Conservation (phyloP, 305 asterid genomes). For the Fraxinus nigra region DNA sequence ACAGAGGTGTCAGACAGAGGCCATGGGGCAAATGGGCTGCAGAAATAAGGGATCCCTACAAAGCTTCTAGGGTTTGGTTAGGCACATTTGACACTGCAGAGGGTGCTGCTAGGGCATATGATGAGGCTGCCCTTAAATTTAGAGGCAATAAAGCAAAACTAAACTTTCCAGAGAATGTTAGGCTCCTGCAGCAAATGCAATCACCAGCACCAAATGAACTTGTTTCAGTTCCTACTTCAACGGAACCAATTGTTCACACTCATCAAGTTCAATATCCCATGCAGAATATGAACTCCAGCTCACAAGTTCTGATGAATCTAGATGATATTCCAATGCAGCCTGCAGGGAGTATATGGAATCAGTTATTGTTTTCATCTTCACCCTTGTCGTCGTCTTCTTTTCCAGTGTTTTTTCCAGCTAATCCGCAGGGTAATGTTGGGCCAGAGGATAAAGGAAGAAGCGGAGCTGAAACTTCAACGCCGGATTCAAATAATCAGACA, state of each 20-base stretch:
- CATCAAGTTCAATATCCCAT: not conserved
- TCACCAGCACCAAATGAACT: not conserved
- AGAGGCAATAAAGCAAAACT: conserved; percentile 49
- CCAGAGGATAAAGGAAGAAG: not conserved
- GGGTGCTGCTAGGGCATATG: conserved; percentile 46
- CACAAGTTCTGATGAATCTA: not conserved
- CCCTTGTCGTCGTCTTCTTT: not conserved
- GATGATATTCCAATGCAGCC: not conserved
- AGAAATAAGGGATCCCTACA: conserved; percentile 47
- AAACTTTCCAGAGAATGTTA: conserved; percentile 44
- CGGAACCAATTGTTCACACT: conserved; percentile 29
- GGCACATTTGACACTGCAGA: conserved; percentile 50
- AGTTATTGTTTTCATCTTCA: not conserved
- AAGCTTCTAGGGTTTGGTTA: conserved; percentile 44
- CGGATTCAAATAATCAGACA: not conserved
- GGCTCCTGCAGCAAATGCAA: not conserved
- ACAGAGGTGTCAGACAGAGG: conserved; percentile 45
- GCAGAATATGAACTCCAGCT: not conserved
- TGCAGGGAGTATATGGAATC: not conserved
- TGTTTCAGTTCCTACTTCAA: not conserved
- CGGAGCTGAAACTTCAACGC: not conserved
- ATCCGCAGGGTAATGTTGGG: not conserved
- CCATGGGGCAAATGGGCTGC: conserved; percentile 66
- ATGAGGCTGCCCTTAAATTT: conserved; percentile 42
- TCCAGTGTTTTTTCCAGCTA: not conserved